phyloP scores from a whole-genome alignment of 768 basidiomycete genomes.

The Psilocybe sp. region DNA sequence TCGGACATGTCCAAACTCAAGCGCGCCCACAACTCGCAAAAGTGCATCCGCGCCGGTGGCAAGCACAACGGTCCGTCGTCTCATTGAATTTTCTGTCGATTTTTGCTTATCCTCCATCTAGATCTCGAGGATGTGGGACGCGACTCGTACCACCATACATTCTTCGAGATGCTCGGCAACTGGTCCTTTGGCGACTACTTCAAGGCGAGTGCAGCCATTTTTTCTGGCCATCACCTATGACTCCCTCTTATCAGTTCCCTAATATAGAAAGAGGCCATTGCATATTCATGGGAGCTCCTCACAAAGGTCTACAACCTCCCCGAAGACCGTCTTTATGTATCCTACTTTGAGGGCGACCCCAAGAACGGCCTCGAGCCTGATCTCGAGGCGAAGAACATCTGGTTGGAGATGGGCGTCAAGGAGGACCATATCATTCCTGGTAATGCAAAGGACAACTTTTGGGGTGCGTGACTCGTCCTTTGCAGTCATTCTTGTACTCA shows the following conservation, averaged over 20 bases:
- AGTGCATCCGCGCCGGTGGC: constrained; percentile 97
- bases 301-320: constrained; percentile 87
- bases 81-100: background rate
- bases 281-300: constrained; percentile 92
- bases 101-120: constrained; percentile 25
- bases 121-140: constrained; percentile 99
- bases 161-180: constrained; percentile 99
- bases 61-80: constrained; percentile 85
- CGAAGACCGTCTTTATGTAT: constrained; percentile 90
- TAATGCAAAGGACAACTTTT: constrained; percentile 97
- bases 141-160: constrained; percentile 96
- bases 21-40: constrained; percentile 95
- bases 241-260: constrained; percentile 11
- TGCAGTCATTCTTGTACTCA: constrained; percentile 1
- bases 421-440: constrained; percentile 93
- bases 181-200: constrained; percentile 99
- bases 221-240: constrained; percentile 1
- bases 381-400: constrained; percentile 80
- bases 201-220: constrained; percentile 58
- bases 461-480: constrained; percentile 60
- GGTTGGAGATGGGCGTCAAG: constrained; percentile 85
- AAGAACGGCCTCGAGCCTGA: constrained; percentile 84
- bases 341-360: constrained; percentile 96
- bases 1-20: constrained; percentile 89
- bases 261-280: constrained; percentile 84